Percentiles rank a stretch among this genome's conserved stretches.
Conservation (phyloP, 768 basidiomycete species). For the Austroboletus eburneus region DNA sequence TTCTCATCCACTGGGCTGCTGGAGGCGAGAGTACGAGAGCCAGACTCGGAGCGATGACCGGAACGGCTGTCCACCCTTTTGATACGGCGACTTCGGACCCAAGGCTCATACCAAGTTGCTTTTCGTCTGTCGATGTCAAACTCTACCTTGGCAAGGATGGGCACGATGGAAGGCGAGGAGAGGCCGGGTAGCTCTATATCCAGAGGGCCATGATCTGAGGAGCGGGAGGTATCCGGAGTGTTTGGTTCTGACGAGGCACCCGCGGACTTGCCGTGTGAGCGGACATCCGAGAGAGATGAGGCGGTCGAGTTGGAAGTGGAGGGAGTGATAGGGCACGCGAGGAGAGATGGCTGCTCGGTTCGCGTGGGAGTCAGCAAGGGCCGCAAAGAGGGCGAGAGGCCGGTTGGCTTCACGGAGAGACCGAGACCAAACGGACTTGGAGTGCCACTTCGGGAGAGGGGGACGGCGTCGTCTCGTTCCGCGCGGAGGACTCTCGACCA, state of each 20-base stretch:
- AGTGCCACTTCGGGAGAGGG: conserved; percentile 32
- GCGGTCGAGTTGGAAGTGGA: conserved; percentile 44
- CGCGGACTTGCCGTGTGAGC: conserved; percentile 45
- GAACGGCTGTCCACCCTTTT: conserved; percentile 49
- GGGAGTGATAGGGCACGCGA: conserved; percentile 31
- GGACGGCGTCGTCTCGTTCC: conserved; percentile 47
- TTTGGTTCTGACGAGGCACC: conserved; percentile 48
- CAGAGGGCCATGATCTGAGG: conserved; percentile 36
- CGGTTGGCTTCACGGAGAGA: conserved; percentile 35
- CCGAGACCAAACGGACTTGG: conserved; percentile 44
- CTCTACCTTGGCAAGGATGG: conserved; percentile 90
- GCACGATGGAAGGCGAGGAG: conserved; percentile 59
- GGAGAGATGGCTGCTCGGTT: conserved; percentile 37
- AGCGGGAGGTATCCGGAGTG: conserved; percentile 53
- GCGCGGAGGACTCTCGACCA: conserved; percentile 68
- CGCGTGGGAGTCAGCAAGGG: conserved; percentile 45
- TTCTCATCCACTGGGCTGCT: conserved; percentile 24
- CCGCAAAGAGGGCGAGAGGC: conserved; percentile 33
- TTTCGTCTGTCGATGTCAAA: conserved; percentile 84
- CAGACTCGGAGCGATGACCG: conserved; percentile 24
- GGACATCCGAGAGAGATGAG: conserved; percentile 48
- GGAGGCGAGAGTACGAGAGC: conserved; percentile 20
- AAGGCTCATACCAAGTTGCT: conserved; percentile 85
- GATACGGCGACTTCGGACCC: conserved; percentile 61
- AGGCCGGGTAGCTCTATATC: conserved; percentile 67